Conservation (phyloP, 2,329 filamentous ascomycete species). For the Anthostomella pinea region DNA sequence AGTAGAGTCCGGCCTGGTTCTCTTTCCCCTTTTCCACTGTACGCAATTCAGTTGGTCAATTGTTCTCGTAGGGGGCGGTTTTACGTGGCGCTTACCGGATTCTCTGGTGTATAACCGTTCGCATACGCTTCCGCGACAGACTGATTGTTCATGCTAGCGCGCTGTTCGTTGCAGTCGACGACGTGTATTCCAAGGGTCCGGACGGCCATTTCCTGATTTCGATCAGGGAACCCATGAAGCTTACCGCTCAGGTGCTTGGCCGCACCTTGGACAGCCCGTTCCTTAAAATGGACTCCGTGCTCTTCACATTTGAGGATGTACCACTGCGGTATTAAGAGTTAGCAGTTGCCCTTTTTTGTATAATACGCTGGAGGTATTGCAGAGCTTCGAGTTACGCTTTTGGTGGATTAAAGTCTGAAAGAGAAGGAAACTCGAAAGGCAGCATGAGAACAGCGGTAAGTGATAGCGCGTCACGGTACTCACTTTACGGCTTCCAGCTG, state of each 20-base stretch:
- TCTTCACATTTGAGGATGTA: constrained; percentile 41
- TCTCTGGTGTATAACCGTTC: constrained; percentile 32
- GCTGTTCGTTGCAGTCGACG: constrained; percentile 29
- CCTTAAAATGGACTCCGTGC: constrained; percentile 36
- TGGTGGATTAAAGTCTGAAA: no score
- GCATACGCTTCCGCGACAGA: constrained; percentile 28
- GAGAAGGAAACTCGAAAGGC: no score
- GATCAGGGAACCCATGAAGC: constrained; percentile 30
- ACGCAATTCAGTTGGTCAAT: constrained; percentile 1
- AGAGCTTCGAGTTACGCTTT: no score
- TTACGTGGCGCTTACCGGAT: constrained; percentile 21
- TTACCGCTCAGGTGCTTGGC: constrained; percentile 37
- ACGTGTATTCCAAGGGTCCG: constrained; percentile 34
- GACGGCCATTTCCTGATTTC: constrained; percentile 30
- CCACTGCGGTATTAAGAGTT: no score
- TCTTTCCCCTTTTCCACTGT: no score
- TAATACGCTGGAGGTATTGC: no score
- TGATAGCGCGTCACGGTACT: no score
- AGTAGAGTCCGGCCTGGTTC: no score
- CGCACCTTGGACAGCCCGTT: constrained; percentile 34
- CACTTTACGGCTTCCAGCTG: constrained; percentile 18
- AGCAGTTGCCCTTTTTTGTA: no score
- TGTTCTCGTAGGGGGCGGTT: no score
- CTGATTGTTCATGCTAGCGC: constrained; percentile 33
- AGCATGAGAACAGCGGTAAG: no score